Percentiles rank a stretch among this genome's conserved stretches.
These are phyloP conservation scores for Naganishia kalamii DNA, from an alignment of 768 basidiomycete species.

Conservation along the genomic window DNA sequence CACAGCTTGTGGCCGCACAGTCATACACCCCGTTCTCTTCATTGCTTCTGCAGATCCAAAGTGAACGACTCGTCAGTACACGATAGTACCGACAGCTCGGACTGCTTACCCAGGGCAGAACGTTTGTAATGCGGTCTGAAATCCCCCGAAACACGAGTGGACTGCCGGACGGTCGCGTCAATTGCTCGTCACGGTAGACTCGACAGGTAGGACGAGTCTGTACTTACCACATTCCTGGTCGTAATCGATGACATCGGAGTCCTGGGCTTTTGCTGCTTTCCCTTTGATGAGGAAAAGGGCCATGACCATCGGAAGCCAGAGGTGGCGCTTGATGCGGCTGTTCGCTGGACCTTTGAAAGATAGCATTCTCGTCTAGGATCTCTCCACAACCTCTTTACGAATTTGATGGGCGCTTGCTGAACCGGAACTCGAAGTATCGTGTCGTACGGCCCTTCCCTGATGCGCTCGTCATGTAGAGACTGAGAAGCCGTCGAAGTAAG, in stretches of 20 bases:
- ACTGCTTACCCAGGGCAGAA: slow-evolving; percentile 3
- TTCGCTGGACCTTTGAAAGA: background rate
- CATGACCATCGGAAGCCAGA: slow-evolving; percentile 1
- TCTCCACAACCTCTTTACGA: no score
- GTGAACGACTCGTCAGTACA: background rate
- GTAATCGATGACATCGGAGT: background rate
- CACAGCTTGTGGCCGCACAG: slow-evolving; percentile 8
- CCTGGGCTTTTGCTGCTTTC: background rate
- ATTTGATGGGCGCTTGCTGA: no score
- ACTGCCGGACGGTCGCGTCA: background rate
- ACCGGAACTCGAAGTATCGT: no score
- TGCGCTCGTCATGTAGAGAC: no score
- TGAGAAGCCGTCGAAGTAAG: no score
- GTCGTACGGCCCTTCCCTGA: no score
- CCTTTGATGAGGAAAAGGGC: background rate
- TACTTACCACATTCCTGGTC: slow-evolving; percentile 7
- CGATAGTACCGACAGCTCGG: background rate
- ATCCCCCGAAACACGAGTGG: background rate
- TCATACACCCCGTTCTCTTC: slow-evolving; percentile 14
- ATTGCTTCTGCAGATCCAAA: background rate
- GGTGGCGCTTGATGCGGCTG: background rate
- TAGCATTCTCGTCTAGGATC: background rate
- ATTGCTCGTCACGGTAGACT: background rate
- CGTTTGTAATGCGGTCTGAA: background rate
- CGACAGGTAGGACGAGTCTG: no score